Percentiles rank a stretch among this genome's conserved stretches.
These are phyloP conservation scores for Candida coleopterorum DNA, from an alignment of 805 yeast genomes.

Conservation along the genomic window DNA sequence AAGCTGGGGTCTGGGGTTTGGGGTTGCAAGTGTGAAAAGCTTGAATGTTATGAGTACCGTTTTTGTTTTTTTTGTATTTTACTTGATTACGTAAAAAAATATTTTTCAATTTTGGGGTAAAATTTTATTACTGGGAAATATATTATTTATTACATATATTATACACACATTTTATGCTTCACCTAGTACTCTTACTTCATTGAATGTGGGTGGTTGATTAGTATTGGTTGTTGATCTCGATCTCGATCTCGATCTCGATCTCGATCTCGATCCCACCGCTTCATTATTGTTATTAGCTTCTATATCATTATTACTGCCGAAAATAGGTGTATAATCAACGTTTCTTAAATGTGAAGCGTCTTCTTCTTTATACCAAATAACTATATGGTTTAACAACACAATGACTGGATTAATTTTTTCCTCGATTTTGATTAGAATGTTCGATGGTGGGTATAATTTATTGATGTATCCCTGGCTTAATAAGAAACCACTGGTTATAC, in stretches of 20 bases:
- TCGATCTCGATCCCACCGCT: background rate
- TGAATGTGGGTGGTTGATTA: background rate
- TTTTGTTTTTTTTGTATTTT: too few species aligned
- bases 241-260: too few species aligned
- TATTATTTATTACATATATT: too few species aligned
- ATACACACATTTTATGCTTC: background rate
- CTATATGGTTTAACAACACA: constrained; percentile 46
- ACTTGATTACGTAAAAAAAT: too few species aligned
- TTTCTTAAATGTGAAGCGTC: constrained; percentile 28
- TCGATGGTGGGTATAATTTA: constrained; percentile 61
- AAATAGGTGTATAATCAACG: constrained; percentile 6
- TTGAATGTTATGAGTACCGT: too few species aligned
- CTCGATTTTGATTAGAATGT: constrained; percentile 64
- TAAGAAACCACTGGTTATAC: constrained; percentile 61
- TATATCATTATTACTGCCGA: constrained; percentile 3
- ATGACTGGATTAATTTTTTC: constrained; percentile 46
- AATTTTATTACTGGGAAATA: too few species aligned
- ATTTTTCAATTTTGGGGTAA: constrained; percentile 1
- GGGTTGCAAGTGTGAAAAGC: too few species aligned
- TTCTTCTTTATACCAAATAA: constrained; percentile 56
- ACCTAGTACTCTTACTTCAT: constrained; percentile 8
- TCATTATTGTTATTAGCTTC: background rate
- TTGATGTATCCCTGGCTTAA: constrained; percentile 54
- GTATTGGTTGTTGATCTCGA: background rate
- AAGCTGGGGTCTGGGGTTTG: too few species aligned